These are phyloP conservation scores for Suhomyces taliae DNA, from an alignment of 1,139 yeast genomes.

Conservation along the genomic window DNA sequence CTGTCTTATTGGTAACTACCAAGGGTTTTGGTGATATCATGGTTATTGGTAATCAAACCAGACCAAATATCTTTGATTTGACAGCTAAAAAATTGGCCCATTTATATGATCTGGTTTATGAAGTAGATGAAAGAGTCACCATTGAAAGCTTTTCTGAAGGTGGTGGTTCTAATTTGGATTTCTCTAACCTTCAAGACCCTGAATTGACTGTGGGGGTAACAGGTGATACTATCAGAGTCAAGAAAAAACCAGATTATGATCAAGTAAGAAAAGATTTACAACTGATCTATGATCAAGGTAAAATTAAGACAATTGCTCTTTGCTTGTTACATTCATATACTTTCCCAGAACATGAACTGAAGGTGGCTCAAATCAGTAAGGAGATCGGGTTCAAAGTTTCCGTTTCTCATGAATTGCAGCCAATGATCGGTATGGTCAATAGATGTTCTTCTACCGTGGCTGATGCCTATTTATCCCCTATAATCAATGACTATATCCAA, in stretches of 20 bases:
- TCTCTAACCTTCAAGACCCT: conserved; percentile 18
- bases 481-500: conserved; percentile 34
- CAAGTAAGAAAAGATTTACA: conserved; percentile 24
- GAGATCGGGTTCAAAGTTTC: conserved; percentile 40
- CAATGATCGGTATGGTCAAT: conserved; percentile 47
- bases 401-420: conserved; percentile 43
- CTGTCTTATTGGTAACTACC: conserved; percentile 50
- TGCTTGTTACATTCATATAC: conserved; percentile 43
- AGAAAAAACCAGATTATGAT: conserved; percentile 34
- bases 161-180: conserved; percentile 33
- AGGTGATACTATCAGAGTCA: conserved; percentile 38
- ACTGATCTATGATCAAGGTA: conserved; percentile 25
- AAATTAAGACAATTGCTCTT: conserved; percentile 36
- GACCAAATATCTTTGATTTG: conserved; percentile 23
- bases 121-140: conserved; percentile 45
- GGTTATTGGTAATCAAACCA: conserved; percentile 34
- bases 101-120: conserved; percentile 35
- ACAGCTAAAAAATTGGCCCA: conserved; percentile 25
- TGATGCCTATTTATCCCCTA: conserved; percentile 45
- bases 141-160: conserved; percentile 36
- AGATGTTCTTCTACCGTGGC: conserved; percentile 47
- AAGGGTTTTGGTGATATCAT: conserved; percentile 52
- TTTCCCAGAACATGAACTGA: conserved; percentile 39
- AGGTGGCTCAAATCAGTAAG: conserved; percentile 37
- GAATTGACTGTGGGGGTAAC: conserved; percentile 30